phyloP scores from a whole-genome alignment of 345 rosid genomes.

The Crucihimalaya himalaica region DNA sequence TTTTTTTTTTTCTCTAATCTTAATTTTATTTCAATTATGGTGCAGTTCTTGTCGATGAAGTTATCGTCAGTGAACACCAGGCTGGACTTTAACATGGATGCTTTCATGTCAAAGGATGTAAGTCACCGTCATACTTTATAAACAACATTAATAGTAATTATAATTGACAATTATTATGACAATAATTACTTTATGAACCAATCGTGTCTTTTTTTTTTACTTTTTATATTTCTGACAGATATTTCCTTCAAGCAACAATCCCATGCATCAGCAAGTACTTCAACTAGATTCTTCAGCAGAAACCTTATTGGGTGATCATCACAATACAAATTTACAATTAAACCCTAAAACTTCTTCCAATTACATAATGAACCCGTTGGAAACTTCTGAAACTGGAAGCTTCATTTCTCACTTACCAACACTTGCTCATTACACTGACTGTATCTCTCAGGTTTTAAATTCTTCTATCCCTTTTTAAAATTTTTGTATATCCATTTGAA shows the following conservation, averaged over 20 bases:
- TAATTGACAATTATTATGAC: slow-evolving; percentile 15
- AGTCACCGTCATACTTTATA: slow-evolving; percentile 44
- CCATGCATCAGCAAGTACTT: slow-evolving; percentile 50
- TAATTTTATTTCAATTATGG: slow-evolving; percentile 22
- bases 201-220: slow-evolving; percentile 21
- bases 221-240: slow-evolving; percentile 32
- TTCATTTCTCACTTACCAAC: slow-evolving; percentile 53
- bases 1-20: background rate
- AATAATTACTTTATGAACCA: slow-evolving; percentile 11
- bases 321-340: slow-evolving; percentile 37
- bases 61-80: slow-evolving; percentile 82
- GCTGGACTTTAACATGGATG: slow-evolving; percentile 63
- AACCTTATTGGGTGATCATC: slow-evolving; percentile 48
- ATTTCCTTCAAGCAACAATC: slow-evolving; percentile 55
- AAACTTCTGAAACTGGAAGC: slow-evolving; percentile 42
- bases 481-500: background rate
- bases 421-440: slow-evolving; percentile 47
- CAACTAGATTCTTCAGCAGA: slow-evolving; percentile 63
- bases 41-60: slow-evolving; percentile 94
- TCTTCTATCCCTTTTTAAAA: background rate
- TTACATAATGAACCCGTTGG: slow-evolving; percentile 52
- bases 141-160: background rate
- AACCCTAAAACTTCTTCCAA: slow-evolving; percentile 41
- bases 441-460: slow-evolving; percentile 48
- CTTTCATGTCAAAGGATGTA: slow-evolving; percentile 69